phyloP scores from a whole-genome alignment of 306 rosid genomes.

The Citrullus colocynthis region DNA sequence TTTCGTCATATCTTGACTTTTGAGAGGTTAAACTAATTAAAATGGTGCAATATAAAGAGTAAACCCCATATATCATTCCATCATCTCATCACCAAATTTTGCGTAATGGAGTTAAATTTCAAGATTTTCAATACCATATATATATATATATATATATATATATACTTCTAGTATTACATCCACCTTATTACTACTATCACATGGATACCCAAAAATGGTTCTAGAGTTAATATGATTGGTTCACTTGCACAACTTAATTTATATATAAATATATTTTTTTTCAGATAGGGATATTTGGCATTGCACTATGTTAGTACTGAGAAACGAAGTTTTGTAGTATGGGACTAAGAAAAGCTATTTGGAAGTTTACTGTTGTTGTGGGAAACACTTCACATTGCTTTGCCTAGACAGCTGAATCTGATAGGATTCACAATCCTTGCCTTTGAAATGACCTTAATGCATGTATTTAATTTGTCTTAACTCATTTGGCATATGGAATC shows the following conservation, averaged over 20 bases:
- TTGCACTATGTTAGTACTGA: neutral
- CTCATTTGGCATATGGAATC: slow-evolving; percentile 9
- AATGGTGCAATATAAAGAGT: neutral
- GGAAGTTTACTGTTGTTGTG: slow-evolving; percentile 6
- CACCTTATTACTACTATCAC: neutral
- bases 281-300: neutral
- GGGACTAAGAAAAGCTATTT: neutral
- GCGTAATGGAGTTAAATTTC: neutral
- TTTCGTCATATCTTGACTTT: neutral
- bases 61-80: no score
- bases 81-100: no score
- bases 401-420: slow-evolving; percentile 6
- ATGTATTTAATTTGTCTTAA: neutral
- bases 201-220: neutral
- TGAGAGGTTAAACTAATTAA: neutral
- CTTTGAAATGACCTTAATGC: slow-evolving; percentile 8
- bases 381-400: slow-evolving; percentile 12
- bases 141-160: neutral
- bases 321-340: neutral
- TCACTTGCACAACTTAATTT: neutral
- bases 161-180: neutral
- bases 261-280: neutral
- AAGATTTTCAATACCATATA: neutral
- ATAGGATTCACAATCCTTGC: neutral
- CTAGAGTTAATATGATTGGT: neutral